phyloP scores from a whole-genome alignment of 495 filamentous ascomycete genomes.

The Platismatia glauca region DNA sequence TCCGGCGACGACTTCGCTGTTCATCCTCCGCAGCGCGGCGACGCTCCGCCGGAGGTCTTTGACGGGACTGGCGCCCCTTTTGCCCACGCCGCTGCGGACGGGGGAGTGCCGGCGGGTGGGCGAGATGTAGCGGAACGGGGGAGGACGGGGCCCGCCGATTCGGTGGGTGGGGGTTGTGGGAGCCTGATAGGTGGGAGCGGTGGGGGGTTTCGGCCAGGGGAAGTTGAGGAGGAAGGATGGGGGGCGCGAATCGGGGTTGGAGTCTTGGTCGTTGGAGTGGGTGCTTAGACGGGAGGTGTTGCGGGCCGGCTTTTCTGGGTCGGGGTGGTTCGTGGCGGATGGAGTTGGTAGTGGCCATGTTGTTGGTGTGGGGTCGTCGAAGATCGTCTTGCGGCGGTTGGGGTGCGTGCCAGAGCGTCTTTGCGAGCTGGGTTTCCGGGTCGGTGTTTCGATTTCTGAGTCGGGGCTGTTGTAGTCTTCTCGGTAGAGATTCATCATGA shows the following conservation, averaged over 20 bases:
- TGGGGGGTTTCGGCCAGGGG: neutral
- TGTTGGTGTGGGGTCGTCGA: neutral
- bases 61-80: neutral
- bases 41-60: constrained; percentile 2
- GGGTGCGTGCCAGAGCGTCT: neutral
- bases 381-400: constrained; percentile 14
- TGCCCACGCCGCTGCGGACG: constrained; percentile 1
- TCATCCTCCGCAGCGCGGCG: constrained; percentile 20
- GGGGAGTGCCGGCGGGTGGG: constrained; percentile 2
- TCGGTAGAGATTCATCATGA: neutral
- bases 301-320: neutral
- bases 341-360: neutral
- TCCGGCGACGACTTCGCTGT: constrained; percentile 18
- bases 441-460: constrained; percentile 12
- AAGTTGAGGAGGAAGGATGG: constrained; percentile 6
- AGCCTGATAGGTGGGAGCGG: constrained; percentile 2
- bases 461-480: constrained; percentile 5
- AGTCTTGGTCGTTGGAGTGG: neutral
- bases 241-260: neutral
- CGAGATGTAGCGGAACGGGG: constrained; percentile 8
- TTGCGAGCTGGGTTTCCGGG: constrained; percentile 10
- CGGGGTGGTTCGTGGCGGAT: neutral
- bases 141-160: neutral
- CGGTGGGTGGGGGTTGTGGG: constrained; percentile 1
- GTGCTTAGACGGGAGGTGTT: neutral